Evolutionary conservation across 495 filamentous ascomycete genomes (phyloP), one percentile per base, ranked within the genome.

Genomic region (Cercophora newfieldiana): DNA sequence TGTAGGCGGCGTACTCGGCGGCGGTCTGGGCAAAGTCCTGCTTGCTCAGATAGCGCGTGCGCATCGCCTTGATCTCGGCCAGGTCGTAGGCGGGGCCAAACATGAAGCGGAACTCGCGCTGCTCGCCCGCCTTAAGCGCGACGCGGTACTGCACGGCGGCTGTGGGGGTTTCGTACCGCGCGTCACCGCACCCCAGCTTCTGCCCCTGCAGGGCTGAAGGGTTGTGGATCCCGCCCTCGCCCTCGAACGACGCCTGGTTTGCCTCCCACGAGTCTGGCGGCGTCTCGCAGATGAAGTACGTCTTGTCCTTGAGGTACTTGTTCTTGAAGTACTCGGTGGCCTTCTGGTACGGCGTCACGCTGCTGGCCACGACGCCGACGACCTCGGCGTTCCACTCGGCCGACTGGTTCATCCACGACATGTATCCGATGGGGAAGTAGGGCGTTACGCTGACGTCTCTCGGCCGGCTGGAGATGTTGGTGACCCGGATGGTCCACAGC

Each of bases 321-420:
- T 82, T 84, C 77, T 85, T 85, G 75, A 82, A 83, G 70, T 83
- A 85, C 54, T 86, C 84, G 60, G 75, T 67, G 7, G 82, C 81
- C 69, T 83, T 85, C 62, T 86, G 84, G 72, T 86, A 86, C 3
- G 83, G 84, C 10, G 83, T 85, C 59, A 83, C 77, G 62, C 79
- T 79, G 74, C 73, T 84, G 53, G 74, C 80, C 29, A 86, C 74
- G 10, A 86, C 68, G 44, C 80, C 84, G 29, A 77, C 72, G 18
- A 86, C 72, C 22, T 85, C 78, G 19, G 67, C 12, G 37, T 79
- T 74, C 75, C 79, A 85, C 63, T 83, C 80, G 54, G 80, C 84
- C 30, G 80, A 81, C 68, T 86, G 84, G 73, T 85, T 85, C 83
- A 86, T 86, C 84, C 84, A 86, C 33, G 84, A 85, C 81, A 84